Evolutionary conservation across 1,139 yeast genomes (phyloP).

Genomic region (Kodamaea anthophila): DNA sequence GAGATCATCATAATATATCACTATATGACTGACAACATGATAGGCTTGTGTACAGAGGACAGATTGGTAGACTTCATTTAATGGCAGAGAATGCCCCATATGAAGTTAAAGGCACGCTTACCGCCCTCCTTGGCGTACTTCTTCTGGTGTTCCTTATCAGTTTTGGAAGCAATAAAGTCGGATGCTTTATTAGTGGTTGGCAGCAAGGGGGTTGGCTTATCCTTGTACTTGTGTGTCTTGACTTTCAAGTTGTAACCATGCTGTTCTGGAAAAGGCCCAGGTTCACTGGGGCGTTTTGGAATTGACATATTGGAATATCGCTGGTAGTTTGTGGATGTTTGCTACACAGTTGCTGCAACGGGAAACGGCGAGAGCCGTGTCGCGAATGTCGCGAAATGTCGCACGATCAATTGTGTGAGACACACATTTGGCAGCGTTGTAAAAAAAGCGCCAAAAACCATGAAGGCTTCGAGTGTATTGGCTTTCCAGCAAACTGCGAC

Average conservation of each 20-base stretch:
- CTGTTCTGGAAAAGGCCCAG: constrained; percentile 24
- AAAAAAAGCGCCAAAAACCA: no score
- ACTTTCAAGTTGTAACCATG: constrained; percentile 29
- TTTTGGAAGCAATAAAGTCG: constrained; percentile 24
- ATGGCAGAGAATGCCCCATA: constrained; percentile 7
- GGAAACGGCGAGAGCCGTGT: no score
- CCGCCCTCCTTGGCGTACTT: constrained; percentile 30
- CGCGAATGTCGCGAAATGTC: background rate
- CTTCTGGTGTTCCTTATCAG: constrained; percentile 35
- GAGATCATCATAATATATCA: no score
- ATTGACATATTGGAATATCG: constrained; percentile 8
- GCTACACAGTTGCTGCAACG: no score
- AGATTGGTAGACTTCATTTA: background rate
- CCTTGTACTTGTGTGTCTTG: constrained; percentile 29
- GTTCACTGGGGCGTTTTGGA: constrained; percentile 29
- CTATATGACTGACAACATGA: no score
- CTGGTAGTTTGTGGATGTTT: background rate
- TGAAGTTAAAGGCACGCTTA: constrained; percentile 9
- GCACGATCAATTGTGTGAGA: no score
- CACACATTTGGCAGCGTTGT: no score
- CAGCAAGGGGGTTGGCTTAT: constrained; percentile 32
- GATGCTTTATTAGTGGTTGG: constrained; percentile 21
- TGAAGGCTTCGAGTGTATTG: constrained; percentile 51
- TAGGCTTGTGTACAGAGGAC: no score
- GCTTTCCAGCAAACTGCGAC: constrained; percentile 50